Conservation (phyloP, 2,329 filamentous ascomycete genomes). For the Fusarium sp. region DNA sequence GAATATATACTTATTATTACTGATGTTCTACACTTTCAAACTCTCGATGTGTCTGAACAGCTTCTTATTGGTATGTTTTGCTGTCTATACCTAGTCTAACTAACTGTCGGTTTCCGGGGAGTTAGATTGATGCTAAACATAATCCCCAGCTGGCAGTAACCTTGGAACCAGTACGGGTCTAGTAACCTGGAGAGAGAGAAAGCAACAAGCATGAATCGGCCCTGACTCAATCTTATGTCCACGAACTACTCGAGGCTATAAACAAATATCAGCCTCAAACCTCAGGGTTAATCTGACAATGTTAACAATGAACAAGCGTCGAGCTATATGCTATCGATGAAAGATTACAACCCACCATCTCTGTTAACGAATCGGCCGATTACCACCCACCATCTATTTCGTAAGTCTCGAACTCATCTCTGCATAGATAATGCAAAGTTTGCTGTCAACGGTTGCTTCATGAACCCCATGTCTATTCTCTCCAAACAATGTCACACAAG, state of each 20-base stretch:
- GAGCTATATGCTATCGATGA: background rate
- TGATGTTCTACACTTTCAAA: background rate
- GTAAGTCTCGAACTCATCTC: conserved; percentile 74
- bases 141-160: background rate
- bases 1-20: background rate
- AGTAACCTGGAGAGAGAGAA: background rate
- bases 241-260: background rate
- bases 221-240: background rate
- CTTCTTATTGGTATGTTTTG: background rate
- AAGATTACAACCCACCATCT: background rate
- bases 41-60: background rate
- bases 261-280: background rate
- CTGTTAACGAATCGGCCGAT: background rate
- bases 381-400: conserved; percentile 61
- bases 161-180: background rate
- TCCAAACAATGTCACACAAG: conserved; percentile 73
- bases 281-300: background rate
- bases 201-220: background rate
- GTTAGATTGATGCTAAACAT: background rate
- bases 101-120: background rate
- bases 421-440: conserved; percentile 74
- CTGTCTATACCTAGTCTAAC: background rate
- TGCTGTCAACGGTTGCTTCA: conserved; percentile 67
- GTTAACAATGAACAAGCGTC: background rate
- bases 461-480: conserved; percentile 63